These are phyloP conservation scores for Phytophthora nicotianae DNA, from an alignment of 352 stramenopile genomes.

Conservation along the genomic window DNA sequence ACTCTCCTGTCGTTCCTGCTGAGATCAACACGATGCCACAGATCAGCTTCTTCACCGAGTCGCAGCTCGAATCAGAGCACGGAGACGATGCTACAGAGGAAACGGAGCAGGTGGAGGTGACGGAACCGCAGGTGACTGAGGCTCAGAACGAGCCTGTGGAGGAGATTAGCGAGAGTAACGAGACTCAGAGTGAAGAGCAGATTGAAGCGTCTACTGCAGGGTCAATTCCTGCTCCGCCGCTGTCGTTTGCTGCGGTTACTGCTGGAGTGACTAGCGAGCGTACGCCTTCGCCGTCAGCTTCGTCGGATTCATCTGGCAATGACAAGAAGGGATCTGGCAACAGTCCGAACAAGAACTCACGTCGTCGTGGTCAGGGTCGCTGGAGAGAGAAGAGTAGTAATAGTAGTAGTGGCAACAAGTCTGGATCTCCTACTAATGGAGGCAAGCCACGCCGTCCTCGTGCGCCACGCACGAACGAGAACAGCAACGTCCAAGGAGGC, in stretches of 20 bases:
- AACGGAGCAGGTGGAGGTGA: slow-evolving; percentile 8
- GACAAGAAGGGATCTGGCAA: slow-evolving; percentile 34
- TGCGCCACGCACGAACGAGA: slow-evolving; percentile 34
- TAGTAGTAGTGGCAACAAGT: slow-evolving; percentile 41
- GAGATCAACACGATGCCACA: slow-evolving; percentile 58
- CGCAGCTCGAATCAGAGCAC: slow-evolving; percentile 48
- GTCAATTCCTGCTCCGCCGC: slow-evolving; percentile 41
- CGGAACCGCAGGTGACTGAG: slow-evolving; percentile 17
- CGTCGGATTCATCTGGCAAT: slow-evolving; percentile 24
- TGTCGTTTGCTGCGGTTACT: slow-evolving; percentile 57
- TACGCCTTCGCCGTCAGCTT: slow-evolving; percentile 31
- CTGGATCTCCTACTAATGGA: slow-evolving; percentile 26
- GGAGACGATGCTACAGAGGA: slow-evolving; percentile 13
- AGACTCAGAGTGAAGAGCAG: slow-evolving; percentile 21
- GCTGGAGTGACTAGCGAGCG: slow-evolving; percentile 25
- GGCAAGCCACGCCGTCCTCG: slow-evolving; percentile 45
- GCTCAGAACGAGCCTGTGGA: slow-evolving; percentile 25
- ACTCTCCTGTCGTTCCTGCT: slow-evolving; percentile 29
- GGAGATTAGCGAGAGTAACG: slow-evolving; percentile 11
- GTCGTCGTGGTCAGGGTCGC: slow-evolving; percentile 44
- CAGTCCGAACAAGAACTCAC: slow-evolving; percentile 37
- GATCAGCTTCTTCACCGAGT: slow-evolving; percentile 90
- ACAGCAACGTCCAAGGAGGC: slow-evolving; percentile 17
- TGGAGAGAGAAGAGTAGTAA: slow-evolving; percentile 45
- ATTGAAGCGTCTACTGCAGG: slow-evolving; percentile 9